A percentile compares a stretch with the other conserved stretches of the same genome.
Evolutionary conservation across 306 rosid species (phyloP).

Genomic region (Ochetophila trinervis): DNA sequence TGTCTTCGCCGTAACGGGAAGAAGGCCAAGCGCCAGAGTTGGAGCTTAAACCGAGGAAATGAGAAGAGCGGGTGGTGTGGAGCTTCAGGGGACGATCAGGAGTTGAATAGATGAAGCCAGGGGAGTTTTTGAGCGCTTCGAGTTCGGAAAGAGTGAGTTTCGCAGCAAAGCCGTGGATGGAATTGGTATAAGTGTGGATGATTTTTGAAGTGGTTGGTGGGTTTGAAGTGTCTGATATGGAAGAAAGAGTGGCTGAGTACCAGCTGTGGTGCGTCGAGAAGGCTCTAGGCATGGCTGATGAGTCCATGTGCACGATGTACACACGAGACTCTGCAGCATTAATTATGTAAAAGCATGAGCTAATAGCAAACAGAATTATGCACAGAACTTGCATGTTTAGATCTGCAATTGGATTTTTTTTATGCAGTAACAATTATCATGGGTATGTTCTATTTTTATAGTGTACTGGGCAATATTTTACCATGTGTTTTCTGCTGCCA

Average conservation of each 20-base stretch:
- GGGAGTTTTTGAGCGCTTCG: slow-evolving; percentile 4
- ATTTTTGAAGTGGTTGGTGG: slow-evolving; percentile 2
- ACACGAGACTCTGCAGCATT: slow-evolving; percentile 11
- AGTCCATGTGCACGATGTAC: slow-evolving; percentile 20
- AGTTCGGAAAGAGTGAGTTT: slow-evolving; percentile 19
- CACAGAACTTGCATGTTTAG: not conserved
- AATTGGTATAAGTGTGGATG: slow-evolving; percentile 14
- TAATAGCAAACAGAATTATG: slow-evolving; percentile 5
- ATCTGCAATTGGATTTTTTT: slow-evolving; percentile 16
- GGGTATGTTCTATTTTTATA: not conserved
- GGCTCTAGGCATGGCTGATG: slow-evolving; percentile 26
- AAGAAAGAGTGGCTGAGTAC: slow-evolving; percentile 18
- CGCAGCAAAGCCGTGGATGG: slow-evolving; percentile 28
- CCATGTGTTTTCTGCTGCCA: not conserved
- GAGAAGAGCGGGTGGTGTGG: slow-evolving; percentile 19
- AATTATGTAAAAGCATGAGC: not conserved
- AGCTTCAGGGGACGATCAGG: slow-evolving; percentile 7
- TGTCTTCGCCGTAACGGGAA: slow-evolving; percentile 10
- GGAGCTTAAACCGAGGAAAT: slow-evolving; percentile 11
- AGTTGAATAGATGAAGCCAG: slow-evolving; percentile 10
- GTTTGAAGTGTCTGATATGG: slow-evolving; percentile 8
- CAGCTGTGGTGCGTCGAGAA: slow-evolving; percentile 17
- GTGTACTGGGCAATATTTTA: not conserved
- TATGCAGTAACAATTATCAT: not conserved
- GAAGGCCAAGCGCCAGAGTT: slow-evolving; percentile 22